Evolutionary conservation across 257 asterid species (phyloP), one percentile per base, ranked within the genome.

Genomic region (Solanum gandarillasii): DNA sequence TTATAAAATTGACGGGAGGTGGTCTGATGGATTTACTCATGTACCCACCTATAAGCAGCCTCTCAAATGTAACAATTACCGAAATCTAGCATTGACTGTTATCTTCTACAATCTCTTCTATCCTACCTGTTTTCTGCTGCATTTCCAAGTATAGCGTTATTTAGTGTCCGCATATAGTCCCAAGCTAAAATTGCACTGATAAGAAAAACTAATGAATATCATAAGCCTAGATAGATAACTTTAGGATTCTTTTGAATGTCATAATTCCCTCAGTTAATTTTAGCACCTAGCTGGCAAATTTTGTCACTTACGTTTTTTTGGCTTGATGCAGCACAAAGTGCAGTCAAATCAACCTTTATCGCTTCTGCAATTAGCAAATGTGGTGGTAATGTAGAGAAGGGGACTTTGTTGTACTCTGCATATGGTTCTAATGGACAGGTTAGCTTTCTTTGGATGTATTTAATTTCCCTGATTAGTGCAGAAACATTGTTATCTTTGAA

Each of bases 361-460:
- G 93, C 95, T 88, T 88, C 99, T 31, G 99, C 99, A 87, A 96
- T 94, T 89, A 92, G 94, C 67, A 97, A 97, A 92, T 93, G 98
- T 90, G 99, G 99, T 83, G 99, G 99, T 41, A 97, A 96, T 87
- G 98, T 90, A 88, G 98, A 95, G 90, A 97, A 97, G 91, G 99
- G 99, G 52, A 21, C 52, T 55, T 35, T 95, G 87, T 90, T 97
- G 48, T 97, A 97, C 94, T 87, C 90, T 48, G 99, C 97, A 34
- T 97, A 94, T 88, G 99, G 99, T 83, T 96, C 99, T 67, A 94
- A 71, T 86, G 99, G 98, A 83, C 99, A 97, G 98, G 98, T 94
- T 71, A 89, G 91, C 76, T 84, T 60, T 29, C 41, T 21, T 7
- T 36, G 14, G 65, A 78, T 78, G 38, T n/a, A 2, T n/a, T 78